Evolutionary conservation across 805 yeast species (phyloP), one percentile per base, ranked within the genome.

Genomic region (Candida ortonii): DNA sequence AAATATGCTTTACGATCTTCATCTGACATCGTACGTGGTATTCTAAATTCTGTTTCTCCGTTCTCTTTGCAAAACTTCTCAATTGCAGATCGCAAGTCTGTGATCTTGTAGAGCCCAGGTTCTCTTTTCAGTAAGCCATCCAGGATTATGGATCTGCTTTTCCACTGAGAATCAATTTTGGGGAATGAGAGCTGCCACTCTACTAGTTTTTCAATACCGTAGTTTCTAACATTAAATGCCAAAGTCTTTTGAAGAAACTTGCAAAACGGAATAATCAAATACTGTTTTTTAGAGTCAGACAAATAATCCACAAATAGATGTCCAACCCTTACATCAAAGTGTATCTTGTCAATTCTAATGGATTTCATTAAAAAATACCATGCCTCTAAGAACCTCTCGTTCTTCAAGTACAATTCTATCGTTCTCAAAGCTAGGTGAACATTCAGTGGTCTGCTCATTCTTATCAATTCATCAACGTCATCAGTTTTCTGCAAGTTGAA

Each of bases 221-320:
- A 36, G 7, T 36, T 29, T 17, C 28, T 20, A 13, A 36, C 26
- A 12, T 36, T 14, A 13, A 22, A 21, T n/a, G 31, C 33, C 7
- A 25, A 26, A 11, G 24, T 12, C 10, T 5, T 17, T 8, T 22
- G 23, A 14, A 21, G 30, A 14, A 19, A 13, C 23, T 25, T 31
- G 22, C 28, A 18, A 14, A 36, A 36, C 7, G 46, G 36, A 3
- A 36, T 22, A 7, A 33, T 31, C 12, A 36, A 26, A 14, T 30
- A 16, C 16, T 14, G 18, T 14, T 26, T 8, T 11, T 30, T 30
- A 14, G 16, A 3, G 8, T 20, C 20, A 11, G 30, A 16, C 14
- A 40, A 25, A 16, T 29, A 5, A 9, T 36, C 31, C 14, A 36
- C 29, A 19, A 40, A 40, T 8, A 21, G 21, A n/a, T 19, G 19